A percentile compares a stretch with the other conserved stretches of the same genome.
These are phyloP conservation scores for Vigna mungo DNA, from an alignment of 306 rosid species.

Conservation along the genomic window DNA sequence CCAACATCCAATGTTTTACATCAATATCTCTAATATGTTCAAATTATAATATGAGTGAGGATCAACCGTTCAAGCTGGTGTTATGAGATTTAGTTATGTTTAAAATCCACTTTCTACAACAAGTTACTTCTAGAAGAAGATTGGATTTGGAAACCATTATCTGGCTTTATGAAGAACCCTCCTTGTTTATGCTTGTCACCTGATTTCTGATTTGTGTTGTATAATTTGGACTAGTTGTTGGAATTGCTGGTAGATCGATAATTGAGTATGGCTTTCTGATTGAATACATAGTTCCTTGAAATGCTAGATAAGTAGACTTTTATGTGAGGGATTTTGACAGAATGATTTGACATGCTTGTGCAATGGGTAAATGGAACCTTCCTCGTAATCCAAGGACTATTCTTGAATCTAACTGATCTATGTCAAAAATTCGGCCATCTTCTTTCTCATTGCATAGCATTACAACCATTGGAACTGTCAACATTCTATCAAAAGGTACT, in stretches of 20 bases:
- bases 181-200: not conserved
- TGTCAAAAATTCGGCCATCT: not conserved
- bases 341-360: slow-evolving; percentile 7
- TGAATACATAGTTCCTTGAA: not conserved
- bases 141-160: not conserved
- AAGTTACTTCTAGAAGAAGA: no score
- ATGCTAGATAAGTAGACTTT: not conserved
- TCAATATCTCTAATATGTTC: no score
- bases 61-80: no score
- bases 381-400: not conserved
- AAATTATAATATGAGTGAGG: no score
- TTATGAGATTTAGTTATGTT: no score
- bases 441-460: not conserved
- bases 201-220: not conserved
- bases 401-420: slow-evolving; percentile 5
- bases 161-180: not conserved
- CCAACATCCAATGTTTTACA: no score
- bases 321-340: not conserved
- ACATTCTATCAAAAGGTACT: not conserved
- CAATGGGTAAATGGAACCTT: not conserved
- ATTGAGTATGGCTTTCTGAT: not conserved
- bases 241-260: not conserved
- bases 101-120: no score
- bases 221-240: slow-evolving; percentile 1
- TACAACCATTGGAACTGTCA: not conserved